These are phyloP conservation scores for Trametes punicea DNA, from an alignment of 768 basidiomycete species.

Conservation along the genomic window DNA sequence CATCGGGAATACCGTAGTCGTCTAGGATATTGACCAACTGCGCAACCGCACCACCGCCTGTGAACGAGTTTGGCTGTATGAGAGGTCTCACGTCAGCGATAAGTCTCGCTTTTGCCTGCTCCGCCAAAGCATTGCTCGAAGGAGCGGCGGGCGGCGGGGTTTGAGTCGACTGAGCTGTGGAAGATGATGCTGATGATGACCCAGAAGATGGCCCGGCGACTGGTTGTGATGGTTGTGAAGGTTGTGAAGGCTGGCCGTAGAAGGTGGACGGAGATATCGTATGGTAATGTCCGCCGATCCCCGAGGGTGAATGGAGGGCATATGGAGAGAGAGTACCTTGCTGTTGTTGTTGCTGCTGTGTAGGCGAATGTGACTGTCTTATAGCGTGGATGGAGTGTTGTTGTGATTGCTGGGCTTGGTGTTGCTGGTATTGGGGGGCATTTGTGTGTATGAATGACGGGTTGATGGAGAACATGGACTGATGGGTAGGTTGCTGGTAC, in stretches of 20 bases:
- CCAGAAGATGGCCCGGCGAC: slow-evolving; percentile 32
- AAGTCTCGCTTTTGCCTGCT: slow-evolving; percentile 56
- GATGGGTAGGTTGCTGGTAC: slow-evolving; percentile 39
- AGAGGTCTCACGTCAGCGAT: slow-evolving; percentile 50
- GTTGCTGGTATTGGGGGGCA: slow-evolving; percentile 27
- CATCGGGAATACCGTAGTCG: slow-evolving; percentile 59
- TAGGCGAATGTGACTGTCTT: slow-evolving; percentile 5
- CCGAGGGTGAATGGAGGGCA: slow-evolving; percentile 56
- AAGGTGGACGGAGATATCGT: slow-evolving; percentile 34
- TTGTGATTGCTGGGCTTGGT: slow-evolving; percentile 29
- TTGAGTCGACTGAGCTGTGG: slow-evolving; percentile 32
- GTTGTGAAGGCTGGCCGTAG: slow-evolving; percentile 32
- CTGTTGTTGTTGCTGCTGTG: slow-evolving; percentile 27
- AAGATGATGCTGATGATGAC: slow-evolving; percentile 9
- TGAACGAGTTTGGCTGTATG: slow-evolving; percentile 56
- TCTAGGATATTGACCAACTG: slow-evolving; percentile 56
- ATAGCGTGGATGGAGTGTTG: slow-evolving; percentile 15
- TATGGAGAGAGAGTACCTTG: slow-evolving; percentile 71
- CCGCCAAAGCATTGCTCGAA: slow-evolving; percentile 32
- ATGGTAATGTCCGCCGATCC: slow-evolving; percentile 22
- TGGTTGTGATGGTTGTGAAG: slow-evolving; percentile 23
- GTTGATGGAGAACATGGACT: slow-evolving; percentile 41
- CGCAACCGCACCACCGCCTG: slow-evolving; percentile 65
- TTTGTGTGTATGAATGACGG: slow-evolving; percentile 29
- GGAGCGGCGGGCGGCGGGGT: slow-evolving; percentile 27